Evolutionary conservation across 495 filamentous ascomycete species (phyloP), one percentile per base, ranked within the genome.

Genomic region (Parmelia sp.): DNA sequence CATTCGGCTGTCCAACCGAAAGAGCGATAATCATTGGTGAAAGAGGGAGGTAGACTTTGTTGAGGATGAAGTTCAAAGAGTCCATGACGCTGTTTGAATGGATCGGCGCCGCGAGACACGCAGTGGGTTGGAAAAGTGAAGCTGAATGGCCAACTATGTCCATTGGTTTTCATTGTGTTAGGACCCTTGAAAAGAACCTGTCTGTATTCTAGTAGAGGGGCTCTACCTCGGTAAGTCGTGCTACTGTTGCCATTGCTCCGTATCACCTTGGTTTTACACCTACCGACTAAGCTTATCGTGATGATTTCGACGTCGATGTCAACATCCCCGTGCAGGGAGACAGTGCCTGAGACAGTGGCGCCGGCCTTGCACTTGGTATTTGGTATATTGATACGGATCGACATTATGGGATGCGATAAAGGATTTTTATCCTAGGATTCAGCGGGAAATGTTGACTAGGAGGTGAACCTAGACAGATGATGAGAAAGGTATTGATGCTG

Each of bases 221-320:
- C 61, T 57, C 25, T 39, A 27, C 61, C 61, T 25, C 23, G 25
- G 21, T 63, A 55, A 39, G 49, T 56, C 7, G n/a, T 11, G 27
- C 47, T 21, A 31, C 35, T 29, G 25, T 40, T 39, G 36, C 49
- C 61, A 9, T 40, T 37, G 9, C 27, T 49, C 14, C 61, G 49
- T 56, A 57, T 49, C 8, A 60, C 37, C 27, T 45, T 60, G 35
- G 33, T 60, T 42, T 29, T 25, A 27, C 45, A 60, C 31, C 44
- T 49, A 29, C 31, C 63, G 35, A 60, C 27, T n/a, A 65, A 25
- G 33, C 35, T 65, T 21, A 65, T 60, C 53, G 63, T 65, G 44
- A 60, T 49, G 44, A 42, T 19, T 25, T 55, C 33, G 29, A 59
- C 42, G 39, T 60, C 57, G 40, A 33, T 60, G 42, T 39, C 57